phyloP scores from a whole-genome alignment of 1,139 yeast species.

The Blastobotrys ciferrii region DNA sequence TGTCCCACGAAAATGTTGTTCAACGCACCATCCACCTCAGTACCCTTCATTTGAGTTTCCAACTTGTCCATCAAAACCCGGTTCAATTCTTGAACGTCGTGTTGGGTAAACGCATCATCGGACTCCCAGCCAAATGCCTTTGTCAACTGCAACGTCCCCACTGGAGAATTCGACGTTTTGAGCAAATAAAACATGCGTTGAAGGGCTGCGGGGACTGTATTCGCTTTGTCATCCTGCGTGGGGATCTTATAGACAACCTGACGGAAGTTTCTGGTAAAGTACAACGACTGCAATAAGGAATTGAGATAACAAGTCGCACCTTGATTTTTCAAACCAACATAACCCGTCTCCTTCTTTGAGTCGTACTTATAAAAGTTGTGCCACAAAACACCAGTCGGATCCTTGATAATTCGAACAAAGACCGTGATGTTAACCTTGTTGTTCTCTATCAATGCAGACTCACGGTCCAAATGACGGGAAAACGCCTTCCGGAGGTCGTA shows the following conservation, averaged over 20 bases:
- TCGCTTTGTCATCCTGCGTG: constrained; percentile 55
- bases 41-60: constrained; percentile 89
- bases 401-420: constrained; percentile 73
- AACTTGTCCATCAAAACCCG: constrained; percentile 93
- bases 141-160: constrained; percentile 84
- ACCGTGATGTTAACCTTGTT: constrained; percentile 70
- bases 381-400: constrained; percentile 93
- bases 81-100: constrained; percentile 94
- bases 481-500: constrained; percentile 55
- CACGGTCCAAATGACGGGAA: constrained; percentile 18
- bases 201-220: constrained; percentile 71
- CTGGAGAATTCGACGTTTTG: constrained; percentile 68
- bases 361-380: constrained; percentile 82
- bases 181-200: constrained; percentile 84
- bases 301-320: constrained; percentile 98
- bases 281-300: constrained; percentile 86
- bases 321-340: constrained; percentile 89
- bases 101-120: constrained; percentile 94
- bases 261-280: constrained; percentile 78
- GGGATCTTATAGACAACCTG: constrained; percentile 88
- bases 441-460: constrained; percentile 46
- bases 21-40: constrained; percentile 74
- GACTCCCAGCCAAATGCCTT: constrained; percentile 97
- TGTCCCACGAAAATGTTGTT: constrained; percentile 90
- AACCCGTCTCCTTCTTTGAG: constrained; percentile 84